phyloP scores from a whole-genome alignment of 2,329 filamentous ascomycete genomes.

The Rhexocercosporidium sp. region DNA sequence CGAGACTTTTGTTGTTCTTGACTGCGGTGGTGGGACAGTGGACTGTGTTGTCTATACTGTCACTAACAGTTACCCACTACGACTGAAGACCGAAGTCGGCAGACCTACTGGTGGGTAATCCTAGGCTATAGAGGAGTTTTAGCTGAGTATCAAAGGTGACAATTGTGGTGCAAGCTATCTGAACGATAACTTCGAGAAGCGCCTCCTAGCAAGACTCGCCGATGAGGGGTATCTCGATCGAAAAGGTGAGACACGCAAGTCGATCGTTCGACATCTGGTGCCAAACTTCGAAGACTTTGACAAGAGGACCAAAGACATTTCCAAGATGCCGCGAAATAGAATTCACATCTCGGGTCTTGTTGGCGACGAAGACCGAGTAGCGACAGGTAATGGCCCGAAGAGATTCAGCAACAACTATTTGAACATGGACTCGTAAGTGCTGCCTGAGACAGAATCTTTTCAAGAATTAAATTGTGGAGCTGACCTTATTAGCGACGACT shows the following conservation, averaged over 20 bases:
- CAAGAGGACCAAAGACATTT: conserved; percentile 20
- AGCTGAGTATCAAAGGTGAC: conserved; percentile 12
- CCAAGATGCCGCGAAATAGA: background rate
- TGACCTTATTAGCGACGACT: conserved; percentile 23
- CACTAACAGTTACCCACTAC: conserved; percentile 33
- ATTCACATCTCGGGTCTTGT: conserved; percentile 23
- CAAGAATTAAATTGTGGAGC: background rate
- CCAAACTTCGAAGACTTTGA: conserved; percentile 24
- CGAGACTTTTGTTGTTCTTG: conserved; percentile 35
- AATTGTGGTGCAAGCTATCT: conserved; percentile 28
- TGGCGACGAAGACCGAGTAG: conserved; percentile 16
- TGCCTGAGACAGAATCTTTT: background rate
- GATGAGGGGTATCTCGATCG: conserved; percentile 22
- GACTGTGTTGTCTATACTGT: conserved; percentile 40
- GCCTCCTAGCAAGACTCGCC: conserved; percentile 13
- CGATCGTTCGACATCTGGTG: conserved; percentile 17
- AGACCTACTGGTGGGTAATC: conserved; percentile 25
- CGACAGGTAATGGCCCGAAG: conserved; percentile 15
- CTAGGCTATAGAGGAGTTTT: background rate
- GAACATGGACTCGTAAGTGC: conserved; percentile 19
- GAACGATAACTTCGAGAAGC: conserved; percentile 25
- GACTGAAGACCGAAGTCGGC: conserved; percentile 33
- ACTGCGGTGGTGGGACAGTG: conserved; percentile 40
- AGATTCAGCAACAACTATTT: conserved; percentile 23
- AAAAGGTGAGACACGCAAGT: conserved; percentile 18